Evolutionary conservation across 306 rosid species (phyloP), one percentile per base, ranked within the genome.

Genomic region (Prunus mira): DNA sequence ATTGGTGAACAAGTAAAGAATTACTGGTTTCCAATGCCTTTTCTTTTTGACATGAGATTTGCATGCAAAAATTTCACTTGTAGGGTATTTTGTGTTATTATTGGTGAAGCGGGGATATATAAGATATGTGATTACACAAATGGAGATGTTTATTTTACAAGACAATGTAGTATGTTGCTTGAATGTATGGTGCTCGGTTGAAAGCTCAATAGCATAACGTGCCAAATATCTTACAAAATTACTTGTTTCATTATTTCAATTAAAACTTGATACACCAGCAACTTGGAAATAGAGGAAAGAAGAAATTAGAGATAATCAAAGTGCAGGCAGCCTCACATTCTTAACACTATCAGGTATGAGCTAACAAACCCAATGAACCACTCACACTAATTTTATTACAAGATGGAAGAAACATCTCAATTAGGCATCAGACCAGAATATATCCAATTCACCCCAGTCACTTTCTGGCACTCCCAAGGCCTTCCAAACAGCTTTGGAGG

Each of bases 401-500:
- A 38, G 52, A 47, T 47, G 52, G 52, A 47, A 47, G 3, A 17
- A 32, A 14, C 19, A n/a, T 11, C 81, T 38, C 43, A 71, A 34
- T 60, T n/a, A 73, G 60, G 75, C 71, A 24, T 82, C 65, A 28
- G 82, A 78, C 83, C 83, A 78, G 0, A 8, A 34, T 24, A 82
- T 57, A 30, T 69, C 78, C 14, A 74, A 1, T 1, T 3, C 58
- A 18, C 76, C 79, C 87, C 73, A 58, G 6, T 83, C 79, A 24
- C 19, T 22, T 43, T 76, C 25, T 15, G 60, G 38, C 50, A 80
- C 84, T 3, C 72, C 75, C 72, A 83, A 60, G 2, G 87, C 81
- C 64, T 83, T 69, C 83, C 83, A 74, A 1, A 76, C 84, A n/a
- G 81, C 82, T 12, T 83, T 72, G 19, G 82, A 83, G 3, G 73